A percentile compares a stretch with the other conserved stretches of the same genome.
Conservation (phyloP, 345 rosid species). For the Aquilaria malaccensis region DNA sequence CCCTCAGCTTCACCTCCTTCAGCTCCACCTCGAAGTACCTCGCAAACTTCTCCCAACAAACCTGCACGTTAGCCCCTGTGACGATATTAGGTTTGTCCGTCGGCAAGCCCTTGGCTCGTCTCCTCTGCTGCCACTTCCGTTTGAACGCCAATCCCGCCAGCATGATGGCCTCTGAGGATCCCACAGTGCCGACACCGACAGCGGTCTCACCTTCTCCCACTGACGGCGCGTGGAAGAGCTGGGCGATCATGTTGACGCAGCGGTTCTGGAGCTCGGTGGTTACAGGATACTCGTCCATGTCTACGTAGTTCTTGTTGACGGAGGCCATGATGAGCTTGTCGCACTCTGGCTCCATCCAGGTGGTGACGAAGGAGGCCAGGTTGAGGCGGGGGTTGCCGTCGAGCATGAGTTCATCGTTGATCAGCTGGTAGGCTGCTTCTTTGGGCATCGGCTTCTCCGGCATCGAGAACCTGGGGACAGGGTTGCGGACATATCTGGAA, state of each 20-base stretch:
- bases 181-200: slow-evolving; percentile 53
- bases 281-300: slow-evolving; percentile 62
- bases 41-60: slow-evolving; percentile 68
- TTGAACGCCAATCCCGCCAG: slow-evolving; percentile 61
- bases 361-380: slow-evolving; percentile 54
- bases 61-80: slow-evolving; percentile 66
- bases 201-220: slow-evolving; percentile 49
- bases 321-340: slow-evolving; percentile 61
- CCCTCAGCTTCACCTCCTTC: slow-evolving; percentile 49
- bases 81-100: slow-evolving; percentile 55
- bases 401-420: slow-evolving; percentile 56
- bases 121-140: slow-evolving; percentile 53
- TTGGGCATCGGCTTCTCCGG: slow-evolving; percentile 54
- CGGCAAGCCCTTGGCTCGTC: slow-evolving; percentile 39
- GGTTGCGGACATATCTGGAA: no score
- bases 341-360: slow-evolving; percentile 75
- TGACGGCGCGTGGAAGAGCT: slow-evolving; percentile 32
- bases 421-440: slow-evolving; percentile 58
- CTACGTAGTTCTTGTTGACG: slow-evolving; percentile 55
- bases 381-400: slow-evolving; percentile 62
- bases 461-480: slow-evolving; percentile 27
- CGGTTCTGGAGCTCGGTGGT: slow-evolving; percentile 64
- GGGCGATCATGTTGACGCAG: slow-evolving; percentile 35
- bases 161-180: slow-evolving; percentile 66
- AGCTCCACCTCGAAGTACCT: slow-evolving; percentile 67